A percentile compares a stretch with the other conserved stretches of the same genome.
Evolutionary conservation across 1,284 basidiomycete species (phyloP).

Genomic region (Pseudozyma thailandica): DNA sequence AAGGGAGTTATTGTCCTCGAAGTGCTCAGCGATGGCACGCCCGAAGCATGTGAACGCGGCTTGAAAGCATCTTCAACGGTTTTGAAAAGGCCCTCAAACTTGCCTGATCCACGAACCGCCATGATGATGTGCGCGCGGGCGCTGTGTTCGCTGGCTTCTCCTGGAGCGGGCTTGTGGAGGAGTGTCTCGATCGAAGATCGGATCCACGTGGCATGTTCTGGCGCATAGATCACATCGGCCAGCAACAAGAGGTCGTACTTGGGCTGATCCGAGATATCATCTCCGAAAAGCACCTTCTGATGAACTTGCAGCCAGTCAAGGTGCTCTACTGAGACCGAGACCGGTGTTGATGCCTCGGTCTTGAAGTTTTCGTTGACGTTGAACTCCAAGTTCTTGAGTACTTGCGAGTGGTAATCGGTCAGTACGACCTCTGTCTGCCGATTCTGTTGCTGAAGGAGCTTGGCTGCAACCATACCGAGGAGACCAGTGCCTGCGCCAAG

Average conservation of each 20-base stretch:
- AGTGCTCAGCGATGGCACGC: constrained; percentile 24
- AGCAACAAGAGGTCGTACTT: constrained; percentile 39
- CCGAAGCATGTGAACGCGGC: not conserved
- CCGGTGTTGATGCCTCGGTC: not conserved
- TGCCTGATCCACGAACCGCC: constrained; percentile 40
- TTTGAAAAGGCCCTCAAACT: constrained; percentile 35
- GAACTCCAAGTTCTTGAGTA: constrained; percentile 33
- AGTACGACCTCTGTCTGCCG: constrained; percentile 32
- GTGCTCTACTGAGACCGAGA: constrained; percentile 31
- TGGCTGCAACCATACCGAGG: constrained; percentile 44
- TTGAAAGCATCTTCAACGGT: constrained; percentile 44
- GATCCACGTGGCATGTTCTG: constrained; percentile 43
- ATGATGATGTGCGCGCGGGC: constrained; percentile 47
- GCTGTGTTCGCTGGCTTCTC: not conserved
- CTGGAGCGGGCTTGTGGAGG: constrained; percentile 17
- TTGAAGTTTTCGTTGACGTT: constrained; percentile 38
- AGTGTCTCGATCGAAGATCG: constrained; percentile 39
- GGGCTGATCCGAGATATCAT: not conserved
- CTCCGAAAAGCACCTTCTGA: constrained; percentile 6
- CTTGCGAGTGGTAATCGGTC: constrained; percentile 46
- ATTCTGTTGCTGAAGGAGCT: constrained; percentile 17
- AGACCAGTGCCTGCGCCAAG: constrained; percentile 50
- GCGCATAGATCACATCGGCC: constrained; percentile 47
- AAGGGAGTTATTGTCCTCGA: constrained; percentile 24
- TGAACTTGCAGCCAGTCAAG: constrained; percentile 45